These are phyloP conservation scores for Ceratobasidium sp. DNA, from an alignment of 1,284 basidiomycete genomes.

Conservation along the genomic window DNA sequence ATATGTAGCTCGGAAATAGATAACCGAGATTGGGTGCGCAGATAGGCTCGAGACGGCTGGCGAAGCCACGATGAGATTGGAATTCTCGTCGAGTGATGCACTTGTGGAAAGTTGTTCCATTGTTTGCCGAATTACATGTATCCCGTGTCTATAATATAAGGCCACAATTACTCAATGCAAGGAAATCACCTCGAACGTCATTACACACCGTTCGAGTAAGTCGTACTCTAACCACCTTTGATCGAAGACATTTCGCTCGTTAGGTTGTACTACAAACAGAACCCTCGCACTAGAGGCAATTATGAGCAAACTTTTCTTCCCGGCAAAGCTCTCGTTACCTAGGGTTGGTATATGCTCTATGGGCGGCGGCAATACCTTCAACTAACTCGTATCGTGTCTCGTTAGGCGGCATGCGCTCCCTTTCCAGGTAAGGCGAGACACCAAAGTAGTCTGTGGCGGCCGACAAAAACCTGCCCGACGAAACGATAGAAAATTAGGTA, in stretches of 20 bases:
- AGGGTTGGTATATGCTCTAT: slow-evolving; percentile 70
- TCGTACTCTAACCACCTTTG: slow-evolving; percentile 91
- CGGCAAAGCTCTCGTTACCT: slow-evolving; percentile 57
- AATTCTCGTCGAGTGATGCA: slow-evolving; percentile 60
- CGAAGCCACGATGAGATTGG: slow-evolving; percentile 59
- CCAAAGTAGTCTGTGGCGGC: slow-evolving; percentile 73
- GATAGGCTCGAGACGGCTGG: slow-evolving; percentile 48
- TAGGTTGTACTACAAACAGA: slow-evolving; percentile 88
- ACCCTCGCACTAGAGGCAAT: slow-evolving; percentile 68
- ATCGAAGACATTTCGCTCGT: slow-evolving; percentile 97
- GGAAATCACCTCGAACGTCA: background rate
- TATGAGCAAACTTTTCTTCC: background rate
- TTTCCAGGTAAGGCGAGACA: slow-evolving; percentile 64
- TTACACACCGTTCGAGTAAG: slow-evolving; percentile 72
- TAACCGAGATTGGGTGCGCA: slow-evolving; percentile 75
- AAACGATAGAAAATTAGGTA: background rate
- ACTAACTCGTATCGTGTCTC: slow-evolving; percentile 76
- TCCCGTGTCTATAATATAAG: slow-evolving; percentile 67
- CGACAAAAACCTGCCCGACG: slow-evolving; percentile 68
- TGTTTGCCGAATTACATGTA: slow-evolving; percentile 78
- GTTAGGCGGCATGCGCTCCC: slow-evolving; percentile 77
- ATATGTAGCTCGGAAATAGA: slow-evolving; percentile 92
- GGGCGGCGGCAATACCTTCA: slow-evolving; percentile 81
- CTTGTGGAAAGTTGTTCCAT: slow-evolving; percentile 70
- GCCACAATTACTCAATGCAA: background rate